Evolutionary conservation across 192 early-diverging fungal genomes (phyloP).

Genomic region (Thamnidium elegans): DNA sequence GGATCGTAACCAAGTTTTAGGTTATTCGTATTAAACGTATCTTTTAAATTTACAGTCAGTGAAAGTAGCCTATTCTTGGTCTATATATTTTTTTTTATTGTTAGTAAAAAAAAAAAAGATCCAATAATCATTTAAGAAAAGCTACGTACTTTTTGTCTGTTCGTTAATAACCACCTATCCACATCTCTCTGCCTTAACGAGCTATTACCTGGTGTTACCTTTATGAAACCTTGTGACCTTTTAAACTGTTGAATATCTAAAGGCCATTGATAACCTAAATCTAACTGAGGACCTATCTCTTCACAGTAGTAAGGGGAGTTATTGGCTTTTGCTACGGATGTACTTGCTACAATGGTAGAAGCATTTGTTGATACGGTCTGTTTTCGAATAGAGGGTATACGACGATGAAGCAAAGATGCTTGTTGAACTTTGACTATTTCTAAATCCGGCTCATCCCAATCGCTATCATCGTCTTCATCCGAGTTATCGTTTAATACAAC

Average conservation of each 20-base stretch:
- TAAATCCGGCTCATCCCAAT: conserved; percentile 23
- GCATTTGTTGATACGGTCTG: neutral
- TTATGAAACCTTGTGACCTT: neutral
- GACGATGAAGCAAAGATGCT: conserved; percentile 16
- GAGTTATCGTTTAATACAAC: neutral
- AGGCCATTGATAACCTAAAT: conserved; percentile 19
- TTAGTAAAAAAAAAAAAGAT: neutral
- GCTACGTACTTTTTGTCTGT: neutral
- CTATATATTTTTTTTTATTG: neutral
- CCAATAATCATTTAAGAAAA: neutral
- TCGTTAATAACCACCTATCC: neutral
- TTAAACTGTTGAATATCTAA: neutral
- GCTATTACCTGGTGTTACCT: neutral
- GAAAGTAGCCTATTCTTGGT: neutral
- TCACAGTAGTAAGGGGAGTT: conserved; percentile 1
- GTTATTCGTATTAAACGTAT: conserved; percentile 1
- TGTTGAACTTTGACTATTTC: conserved; percentile 11
- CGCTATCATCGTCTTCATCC: neutral
- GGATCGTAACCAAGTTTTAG: conserved; percentile 74
- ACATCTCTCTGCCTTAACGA: neutral
- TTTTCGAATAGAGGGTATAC: conserved; percentile 3
- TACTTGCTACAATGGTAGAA: neutral
- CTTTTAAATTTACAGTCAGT: conserved; percentile 11
- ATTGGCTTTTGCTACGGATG: neutral
- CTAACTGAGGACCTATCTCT: conserved; percentile 5